Evolutionary conservation across 306 rosid species (phyloP), one percentile per base, ranked within the genome.

Genomic region (Adenanthera pavonina): DNA sequence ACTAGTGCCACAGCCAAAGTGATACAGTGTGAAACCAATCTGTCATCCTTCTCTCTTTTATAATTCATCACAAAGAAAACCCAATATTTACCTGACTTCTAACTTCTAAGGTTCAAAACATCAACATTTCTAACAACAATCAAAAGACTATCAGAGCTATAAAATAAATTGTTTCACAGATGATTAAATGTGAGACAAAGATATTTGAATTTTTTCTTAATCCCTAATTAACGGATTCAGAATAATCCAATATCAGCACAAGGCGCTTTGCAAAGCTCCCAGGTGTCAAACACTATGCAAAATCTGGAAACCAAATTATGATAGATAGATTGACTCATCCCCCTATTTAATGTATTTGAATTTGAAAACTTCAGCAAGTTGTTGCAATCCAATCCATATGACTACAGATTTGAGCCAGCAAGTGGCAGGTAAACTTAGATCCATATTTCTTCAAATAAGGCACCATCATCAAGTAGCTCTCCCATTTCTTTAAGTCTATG

Each of bases 381-480:
- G 76, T 76, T n/a, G 64, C 49, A 46, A 20, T 60, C 48, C 52
- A 69, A 75, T 59, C 34, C 75, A 57, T 36, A 69, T 48, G 54
- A 49, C 53, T 59, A 68, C 69, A 40, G 54, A 49, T 14, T 65
- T 75, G 40, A 71, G 81, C 65, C 14, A 52, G 75, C 44, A 76
- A 51, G 65, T 2, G 74, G 75, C 46, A 80, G 36, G 65, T 8
- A 46, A 19, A 69, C 16, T 33, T 56, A 10, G 46, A 76, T 68
- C 46, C 81, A 68, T 68, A 19, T 64, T 56, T 82, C 59, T 44
- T 69, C 40, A 16, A 41, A 67, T 72, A 68, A 66, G 53, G 74
- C 47, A 56, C 30, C n/a, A 80, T n/a, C 34, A 61, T 74, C 34
- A 33, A 20, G 60, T 60, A 78, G 81, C 69, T 35, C 49, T 41